phyloP scores from a whole-genome alignment of 1,284 basidiomycete genomes.

The Cryptococcus sp. region DNA sequence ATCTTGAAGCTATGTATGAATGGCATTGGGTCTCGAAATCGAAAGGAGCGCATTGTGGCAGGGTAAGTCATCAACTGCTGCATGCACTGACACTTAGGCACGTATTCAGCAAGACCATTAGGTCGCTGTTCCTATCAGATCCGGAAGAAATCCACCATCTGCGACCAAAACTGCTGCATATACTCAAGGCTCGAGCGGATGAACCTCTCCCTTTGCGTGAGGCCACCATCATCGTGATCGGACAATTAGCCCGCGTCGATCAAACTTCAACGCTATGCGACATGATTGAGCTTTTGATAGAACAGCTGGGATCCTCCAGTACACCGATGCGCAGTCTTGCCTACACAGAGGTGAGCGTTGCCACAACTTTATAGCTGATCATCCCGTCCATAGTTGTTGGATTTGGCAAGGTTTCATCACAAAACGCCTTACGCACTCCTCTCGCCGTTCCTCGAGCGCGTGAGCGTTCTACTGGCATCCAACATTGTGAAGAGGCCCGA shows the following conservation, averaged over 20 bases:
- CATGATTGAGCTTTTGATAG: conserved; percentile 62
- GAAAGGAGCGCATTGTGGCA: no score
- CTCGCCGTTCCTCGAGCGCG: conserved; percentile 62
- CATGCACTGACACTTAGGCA: no score
- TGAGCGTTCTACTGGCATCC: conserved; percentile 64
- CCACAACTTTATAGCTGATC: conserved; percentile 2
- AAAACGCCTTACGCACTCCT: conserved; percentile 67
- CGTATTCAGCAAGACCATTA: no score
- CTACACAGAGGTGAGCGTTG: conserved; percentile 59
- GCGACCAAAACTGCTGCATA: not conserved
- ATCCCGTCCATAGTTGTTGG: conserved; percentile 54
- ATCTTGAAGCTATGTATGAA: no score
- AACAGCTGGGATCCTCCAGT: conserved; percentile 58
- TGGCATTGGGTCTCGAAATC: no score
- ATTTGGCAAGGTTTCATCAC: conserved; percentile 48
- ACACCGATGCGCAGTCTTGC: conserved; percentile 67
- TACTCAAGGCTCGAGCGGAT: not conserved
- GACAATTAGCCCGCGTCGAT: not conserved
- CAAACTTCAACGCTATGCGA: conserved; percentile 52
- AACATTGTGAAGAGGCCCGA: conserved; percentile 58
- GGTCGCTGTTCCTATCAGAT: not conserved
- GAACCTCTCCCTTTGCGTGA: not conserved
- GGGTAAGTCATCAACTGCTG: no score
- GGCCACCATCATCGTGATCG: not conserved
- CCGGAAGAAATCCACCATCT: not conserved